These are phyloP conservation scores for Lentinula novae-zelandiae DNA, from an alignment of 1,284 basidiomycete genomes.

Conservation along the genomic window DNA sequence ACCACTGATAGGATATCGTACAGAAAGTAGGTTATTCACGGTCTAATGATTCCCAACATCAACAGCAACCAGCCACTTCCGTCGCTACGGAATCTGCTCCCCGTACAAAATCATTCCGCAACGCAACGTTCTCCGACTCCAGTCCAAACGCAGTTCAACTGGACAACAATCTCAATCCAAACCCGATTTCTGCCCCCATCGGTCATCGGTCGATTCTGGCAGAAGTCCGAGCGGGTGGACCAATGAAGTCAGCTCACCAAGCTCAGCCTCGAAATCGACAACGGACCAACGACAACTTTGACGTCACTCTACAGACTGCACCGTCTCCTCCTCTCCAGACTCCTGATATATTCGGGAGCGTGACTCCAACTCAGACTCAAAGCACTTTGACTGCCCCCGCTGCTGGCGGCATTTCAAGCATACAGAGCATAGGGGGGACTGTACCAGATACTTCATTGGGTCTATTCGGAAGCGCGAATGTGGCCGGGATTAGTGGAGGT, in stretches of 20 bases:
- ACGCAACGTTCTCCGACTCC: conserved; percentile 20
- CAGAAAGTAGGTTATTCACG: conserved; percentile 43
- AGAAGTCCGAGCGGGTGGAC: conserved; percentile 58
- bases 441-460: neutral
- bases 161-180: neutral
- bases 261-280: conserved; percentile 20
- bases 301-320: neutral
- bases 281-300: neutral
- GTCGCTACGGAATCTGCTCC: conserved; percentile 12
- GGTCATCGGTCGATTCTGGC: conserved; percentile 64
- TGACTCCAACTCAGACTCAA: conserved; percentile 5
- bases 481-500: conserved; percentile 1
- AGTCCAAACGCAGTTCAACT: neutral
- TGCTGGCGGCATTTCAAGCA: too few relatives aligned
- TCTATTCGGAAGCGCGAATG: neutral
- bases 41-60: conserved; percentile 7
- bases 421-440: neutral
- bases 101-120: conserved; percentile 42
- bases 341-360: neutral
- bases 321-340: neutral
- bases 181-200: conserved; percentile 57
- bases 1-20: neutral
- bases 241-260: conserved; percentile 10
- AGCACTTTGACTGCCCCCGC: neutral
- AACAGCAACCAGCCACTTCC: conserved; percentile 9